Percentiles rank a stretch among this genome's conserved stretches.
phyloP scores from a whole-genome alignment of 2,329 filamentous ascomycete genomes.

The Stagonosporopsis tanaceti region DNA sequence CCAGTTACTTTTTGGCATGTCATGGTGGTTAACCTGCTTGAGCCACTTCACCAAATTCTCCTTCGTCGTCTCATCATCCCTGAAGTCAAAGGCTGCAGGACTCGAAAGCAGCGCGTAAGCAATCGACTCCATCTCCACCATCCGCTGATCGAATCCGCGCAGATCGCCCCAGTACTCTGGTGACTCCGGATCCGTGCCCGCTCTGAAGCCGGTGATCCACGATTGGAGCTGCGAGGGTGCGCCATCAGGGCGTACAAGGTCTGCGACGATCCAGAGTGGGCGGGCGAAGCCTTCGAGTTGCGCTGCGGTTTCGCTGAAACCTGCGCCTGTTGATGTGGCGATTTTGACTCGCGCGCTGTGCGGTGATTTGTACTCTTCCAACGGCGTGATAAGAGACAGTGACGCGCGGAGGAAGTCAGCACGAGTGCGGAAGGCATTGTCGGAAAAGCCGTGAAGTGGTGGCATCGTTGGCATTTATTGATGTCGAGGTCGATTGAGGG shows the following conservation, averaged over 20 bases:
- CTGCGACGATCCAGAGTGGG: conserved; percentile 26
- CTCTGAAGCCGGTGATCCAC: conserved; percentile 23
- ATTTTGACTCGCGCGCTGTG: conserved; percentile 25
- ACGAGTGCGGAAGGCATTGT: conserved; percentile 22
- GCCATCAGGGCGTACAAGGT: conserved; percentile 9
- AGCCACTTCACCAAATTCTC: conserved; percentile 52
- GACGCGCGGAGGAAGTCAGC: conserved; percentile 19
- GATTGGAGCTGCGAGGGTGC: conserved; percentile 5
- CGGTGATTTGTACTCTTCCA: conserved; percentile 25
- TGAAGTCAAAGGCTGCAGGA: conserved; percentile 43
- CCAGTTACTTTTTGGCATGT: conserved; percentile 59
- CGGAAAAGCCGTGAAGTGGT: conserved; percentile 24
- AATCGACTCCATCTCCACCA: conserved; percentile 61
- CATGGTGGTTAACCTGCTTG: conserved; percentile 49
- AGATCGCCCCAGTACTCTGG: conserved; percentile 57
- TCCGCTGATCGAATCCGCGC: conserved; percentile 55
- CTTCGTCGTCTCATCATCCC: conserved; percentile 31
- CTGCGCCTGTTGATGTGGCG: conserved; percentile 25
- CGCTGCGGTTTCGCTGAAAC: conserved; percentile 29
- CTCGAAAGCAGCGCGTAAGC: conserved; percentile 54
- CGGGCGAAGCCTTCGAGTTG: conserved; percentile 33
- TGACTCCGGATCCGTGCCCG: conserved; percentile 32
- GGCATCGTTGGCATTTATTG: conserved; percentile 17
- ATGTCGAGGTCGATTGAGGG: background rate
- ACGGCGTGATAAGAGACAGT: conserved; percentile 19